phyloP scores from a whole-genome alignment of 139 green algal species.

The Asterochloris erici region DNA sequence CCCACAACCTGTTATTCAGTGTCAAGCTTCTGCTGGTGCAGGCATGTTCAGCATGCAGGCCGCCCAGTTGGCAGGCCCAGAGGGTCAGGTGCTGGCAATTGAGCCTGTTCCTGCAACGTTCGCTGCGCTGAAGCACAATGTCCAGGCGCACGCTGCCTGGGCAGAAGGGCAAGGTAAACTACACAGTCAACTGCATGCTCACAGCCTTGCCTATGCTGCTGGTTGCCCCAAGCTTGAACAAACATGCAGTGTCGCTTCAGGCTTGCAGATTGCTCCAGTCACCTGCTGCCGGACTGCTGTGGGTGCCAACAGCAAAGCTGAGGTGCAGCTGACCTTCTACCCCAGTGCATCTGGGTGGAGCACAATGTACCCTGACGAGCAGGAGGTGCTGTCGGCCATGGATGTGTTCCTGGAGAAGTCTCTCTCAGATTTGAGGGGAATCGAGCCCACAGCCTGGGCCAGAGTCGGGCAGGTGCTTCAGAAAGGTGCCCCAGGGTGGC shows the following conservation, averaged over 20 bases:
- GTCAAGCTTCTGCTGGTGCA: not conserved
- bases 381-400: constrained; percentile 38
- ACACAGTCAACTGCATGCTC: not conserved
- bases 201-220: not conserved
- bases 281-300: not conserved
- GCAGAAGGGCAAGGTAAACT: not conserved
- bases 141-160: constrained; percentile 14
- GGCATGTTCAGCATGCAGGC: constrained; percentile 36
- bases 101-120: constrained; percentile 25
- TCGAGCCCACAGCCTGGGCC: constrained; percentile 1
- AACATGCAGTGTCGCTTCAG: not conserved
- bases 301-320: not conserved
- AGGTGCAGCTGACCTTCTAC: not conserved
- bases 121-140: constrained; percentile 22
- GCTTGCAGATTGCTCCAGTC: not conserved
- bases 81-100: constrained; percentile 20
- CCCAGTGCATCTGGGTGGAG: constrained; percentile 32
- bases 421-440: constrained; percentile 17
- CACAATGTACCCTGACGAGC: constrained; percentile 33
- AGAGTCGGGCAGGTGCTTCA: constrained; percentile 13
- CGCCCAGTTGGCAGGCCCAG: constrained; percentile 17
- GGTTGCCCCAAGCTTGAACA: not conserved
- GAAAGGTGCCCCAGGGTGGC: not conserved
- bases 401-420: constrained; percentile 33
- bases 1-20: too few species aligned